Evolutionary conservation across 495 filamentous ascomycete genomes (phyloP).

Genomic region (Aspergillus kassunensis): DNA sequence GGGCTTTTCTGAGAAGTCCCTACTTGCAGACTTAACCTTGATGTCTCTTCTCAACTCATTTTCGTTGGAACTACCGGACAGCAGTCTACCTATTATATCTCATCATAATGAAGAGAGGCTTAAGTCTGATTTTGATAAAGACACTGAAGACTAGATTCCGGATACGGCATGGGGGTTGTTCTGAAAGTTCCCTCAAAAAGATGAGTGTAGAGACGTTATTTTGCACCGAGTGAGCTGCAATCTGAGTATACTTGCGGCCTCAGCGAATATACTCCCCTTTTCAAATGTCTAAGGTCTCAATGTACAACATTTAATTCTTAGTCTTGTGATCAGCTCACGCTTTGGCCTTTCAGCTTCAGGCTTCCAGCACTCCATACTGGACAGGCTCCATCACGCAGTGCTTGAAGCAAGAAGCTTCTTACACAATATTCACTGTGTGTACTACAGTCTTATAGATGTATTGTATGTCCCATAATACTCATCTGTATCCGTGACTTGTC

Average conservation of each 20-base stretch:
- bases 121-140: slow-evolving; percentile 7
- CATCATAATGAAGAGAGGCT: slow-evolving; percentile 29
- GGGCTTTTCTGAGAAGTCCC: slow-evolving; percentile 25
- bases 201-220: slow-evolving; percentile 28
- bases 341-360: no score
- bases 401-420: no score
- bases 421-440: no score
- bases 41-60: slow-evolving; percentile 34
- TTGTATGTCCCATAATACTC: no score
- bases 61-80: slow-evolving; percentile 28
- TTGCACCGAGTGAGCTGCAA: slow-evolving; percentile 17
- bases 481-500: no score
- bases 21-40: slow-evolving; percentile 22
- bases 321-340: no score
- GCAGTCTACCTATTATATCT: slow-evolving; percentile 35
- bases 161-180: slow-evolving; percentile 35
- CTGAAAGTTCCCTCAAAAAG: slow-evolving; percentile 11
- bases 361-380: no score
- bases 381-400: no score
- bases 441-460: no score
- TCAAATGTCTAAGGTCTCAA: no score
- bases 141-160: slow-evolving; percentile 35
- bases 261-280: not conserved
- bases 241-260: not conserved
- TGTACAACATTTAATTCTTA: no score